Percentiles rank a stretch among this genome's conserved stretches.
These are phyloP conservation scores for Aspergillus tamarii DNA, from an alignment of 2,329 filamentous ascomycete species.

Conservation along the genomic window DNA sequence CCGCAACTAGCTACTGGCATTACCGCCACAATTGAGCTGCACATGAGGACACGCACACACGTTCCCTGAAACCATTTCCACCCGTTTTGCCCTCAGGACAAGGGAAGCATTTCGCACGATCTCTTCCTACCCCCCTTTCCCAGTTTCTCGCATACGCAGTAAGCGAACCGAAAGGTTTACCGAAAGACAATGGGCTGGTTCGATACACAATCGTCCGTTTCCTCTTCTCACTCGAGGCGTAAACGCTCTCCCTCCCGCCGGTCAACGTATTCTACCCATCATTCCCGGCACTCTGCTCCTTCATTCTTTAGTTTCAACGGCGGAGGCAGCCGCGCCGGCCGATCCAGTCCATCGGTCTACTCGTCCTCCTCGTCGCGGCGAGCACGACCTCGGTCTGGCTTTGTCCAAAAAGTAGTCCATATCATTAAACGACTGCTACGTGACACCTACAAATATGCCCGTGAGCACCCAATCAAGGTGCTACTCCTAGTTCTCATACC, in stretches of 20 bases:
- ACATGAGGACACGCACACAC: conserved; percentile 8
- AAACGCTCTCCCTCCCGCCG: conserved; percentile 42
- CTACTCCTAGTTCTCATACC: conserved; percentile 87
- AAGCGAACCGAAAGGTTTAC: neutral
- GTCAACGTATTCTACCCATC: conserved; percentile 41
- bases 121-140: neutral
- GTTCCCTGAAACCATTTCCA: neutral
- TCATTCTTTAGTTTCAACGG: conserved; percentile 51
- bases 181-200: conserved; percentile 50
- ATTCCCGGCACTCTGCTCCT: conserved; percentile 43
- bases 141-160: neutral
- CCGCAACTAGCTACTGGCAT: conserved; percentile 17
- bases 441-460: conserved; percentile 79
- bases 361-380: conserved; percentile 74
- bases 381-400: conserved; percentile 74
- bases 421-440: conserved; percentile 78
- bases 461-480: conserved; percentile 82
- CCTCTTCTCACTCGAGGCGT: conserved; percentile 31
- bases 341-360: conserved; percentile 51
- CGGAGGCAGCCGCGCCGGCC: conserved; percentile 34
- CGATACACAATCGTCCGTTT: conserved; percentile 41
- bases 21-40: conserved; percentile 16
- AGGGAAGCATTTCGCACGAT: neutral
- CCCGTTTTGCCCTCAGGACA: neutral
- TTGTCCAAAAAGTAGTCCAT: conserved; percentile 72